These are phyloP conservation scores for Lyophyllum semitale DNA, from an alignment of 768 basidiomycete species.

Conservation along the genomic window DNA sequence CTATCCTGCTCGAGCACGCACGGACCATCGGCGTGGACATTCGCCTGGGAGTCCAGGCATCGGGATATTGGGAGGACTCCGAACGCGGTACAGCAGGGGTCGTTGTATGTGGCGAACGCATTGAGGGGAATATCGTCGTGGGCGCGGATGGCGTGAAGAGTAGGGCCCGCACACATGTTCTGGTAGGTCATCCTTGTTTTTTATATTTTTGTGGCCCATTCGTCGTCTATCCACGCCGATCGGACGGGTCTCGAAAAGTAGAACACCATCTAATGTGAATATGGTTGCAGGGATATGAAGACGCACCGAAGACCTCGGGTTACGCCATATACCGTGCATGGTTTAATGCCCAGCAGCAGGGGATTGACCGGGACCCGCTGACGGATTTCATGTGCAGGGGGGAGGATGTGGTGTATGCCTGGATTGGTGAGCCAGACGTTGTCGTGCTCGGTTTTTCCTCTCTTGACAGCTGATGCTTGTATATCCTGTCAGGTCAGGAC, in stretches of 20 bases:
- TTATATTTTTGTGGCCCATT: not conserved
- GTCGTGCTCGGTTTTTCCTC: not conserved
- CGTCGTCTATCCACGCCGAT: not conserved
- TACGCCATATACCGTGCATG: slow-evolving; percentile 27
- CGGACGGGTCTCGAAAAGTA: too few species aligned
- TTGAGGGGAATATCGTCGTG: slow-evolving; percentile 25
- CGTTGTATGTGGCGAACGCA: slow-evolving; percentile 10
- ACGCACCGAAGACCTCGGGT: slow-evolving; percentile 23
- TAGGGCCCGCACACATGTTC: slow-evolving; percentile 19
- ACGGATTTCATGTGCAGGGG: slow-evolving; percentile 9
- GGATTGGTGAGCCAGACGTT: not conserved
- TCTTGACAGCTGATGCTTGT: not conserved
- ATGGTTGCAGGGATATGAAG: slow-evolving; percentile 19
- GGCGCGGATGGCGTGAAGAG: slow-evolving; percentile 28
- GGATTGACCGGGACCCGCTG: slow-evolving; percentile 2
- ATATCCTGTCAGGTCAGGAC: slow-evolving; percentile 1
- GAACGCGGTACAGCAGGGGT: slow-evolving; percentile 18
- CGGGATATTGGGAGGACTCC: slow-evolving; percentile 22
- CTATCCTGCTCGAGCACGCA: slow-evolving; percentile 22
- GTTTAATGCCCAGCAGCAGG: slow-evolving; percentile 11
- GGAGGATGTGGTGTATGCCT: slow-evolving; percentile 4
- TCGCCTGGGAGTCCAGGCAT: slow-evolving; percentile 16
- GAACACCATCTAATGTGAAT: not conserved
- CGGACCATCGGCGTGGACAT: slow-evolving; percentile 16
- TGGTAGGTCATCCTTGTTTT: slow-evolving; percentile 12